phyloP scores from a whole-genome alignment of 257 asterid genomes.

The Solanum clarkiae region DNA sequence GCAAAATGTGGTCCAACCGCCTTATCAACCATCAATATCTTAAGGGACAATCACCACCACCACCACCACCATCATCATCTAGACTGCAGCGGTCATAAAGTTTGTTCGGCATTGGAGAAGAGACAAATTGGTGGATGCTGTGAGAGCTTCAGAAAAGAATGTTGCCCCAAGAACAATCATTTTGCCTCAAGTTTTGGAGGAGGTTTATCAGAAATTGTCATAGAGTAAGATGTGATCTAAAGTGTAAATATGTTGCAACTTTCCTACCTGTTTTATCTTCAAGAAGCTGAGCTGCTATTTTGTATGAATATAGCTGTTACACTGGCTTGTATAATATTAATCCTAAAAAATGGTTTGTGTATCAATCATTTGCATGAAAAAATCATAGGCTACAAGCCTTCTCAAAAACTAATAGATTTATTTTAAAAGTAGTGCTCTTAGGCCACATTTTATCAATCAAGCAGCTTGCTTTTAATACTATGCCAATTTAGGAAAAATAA shows the following conservation, averaged over 20 bases:
- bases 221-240: constrained; percentile 16
- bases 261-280: neutral
- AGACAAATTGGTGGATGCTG: constrained; percentile 34
- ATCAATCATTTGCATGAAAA: too few species aligned
- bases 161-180: constrained; percentile 26
- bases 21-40: neutral
- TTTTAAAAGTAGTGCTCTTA: too few species aligned
- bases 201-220: constrained; percentile 41
- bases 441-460: too few species aligned
- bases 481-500: too few species aligned
- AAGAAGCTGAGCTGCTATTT: neutral
- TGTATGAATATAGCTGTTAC: neutral
- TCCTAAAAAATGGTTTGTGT: neutral
- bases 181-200: constrained; percentile 19
- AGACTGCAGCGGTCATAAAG: neutral
- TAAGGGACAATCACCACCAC: neutral
- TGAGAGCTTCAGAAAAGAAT: constrained; percentile 32
- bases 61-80: neutral
- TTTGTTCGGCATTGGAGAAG: neutral
- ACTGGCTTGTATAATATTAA: neutral
- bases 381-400: too few species aligned
- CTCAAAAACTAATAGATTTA: too few species aligned
- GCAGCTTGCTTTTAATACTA: too few species aligned
- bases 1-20: neutral
- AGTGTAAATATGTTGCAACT: neutral